Evolutionary conservation across 2,329 filamentous ascomycete genomes (phyloP).

Genomic region (Stemphylium vesicarium): DNA sequence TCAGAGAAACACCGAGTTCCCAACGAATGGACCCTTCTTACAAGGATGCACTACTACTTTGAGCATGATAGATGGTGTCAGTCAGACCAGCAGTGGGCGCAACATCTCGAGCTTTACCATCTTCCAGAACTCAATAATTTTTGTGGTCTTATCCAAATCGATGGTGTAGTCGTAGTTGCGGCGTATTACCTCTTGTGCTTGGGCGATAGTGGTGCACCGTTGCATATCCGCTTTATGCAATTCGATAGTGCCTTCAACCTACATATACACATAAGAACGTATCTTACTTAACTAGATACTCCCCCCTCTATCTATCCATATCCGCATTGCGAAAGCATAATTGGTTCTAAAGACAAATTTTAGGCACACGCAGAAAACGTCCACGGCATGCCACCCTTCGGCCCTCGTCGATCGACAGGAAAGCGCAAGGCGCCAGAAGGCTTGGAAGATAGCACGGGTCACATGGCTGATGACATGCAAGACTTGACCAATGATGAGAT

Average conservation of each 20-base stretch:
- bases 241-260: not conserved
- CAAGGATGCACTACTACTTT: slow-evolving; percentile 1
- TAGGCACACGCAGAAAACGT: not conserved
- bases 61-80: not conserved
- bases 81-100: not conserved
- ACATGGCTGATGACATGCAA: not conserved
- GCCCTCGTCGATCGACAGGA: not conserved
- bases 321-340: not conserved
- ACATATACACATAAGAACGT: not conserved
- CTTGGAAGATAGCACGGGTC: not conserved
- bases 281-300: not conserved
- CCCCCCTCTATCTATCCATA: not conserved
- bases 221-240: not conserved
- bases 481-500: not conserved
- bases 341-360: not conserved
- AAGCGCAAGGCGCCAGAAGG: not conserved
- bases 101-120: not conserved
- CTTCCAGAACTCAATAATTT: not conserved
- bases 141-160: not conserved
- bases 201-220: not conserved
- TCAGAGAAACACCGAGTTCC: not conserved
- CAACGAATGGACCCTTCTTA: not conserved
- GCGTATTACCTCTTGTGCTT: not conserved
- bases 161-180: not conserved
- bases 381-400: not conserved